Evolutionary conservation across 2,329 filamentous ascomycete genomes (phyloP).

Genomic region (Dryadomyces quercivorus): DNA sequence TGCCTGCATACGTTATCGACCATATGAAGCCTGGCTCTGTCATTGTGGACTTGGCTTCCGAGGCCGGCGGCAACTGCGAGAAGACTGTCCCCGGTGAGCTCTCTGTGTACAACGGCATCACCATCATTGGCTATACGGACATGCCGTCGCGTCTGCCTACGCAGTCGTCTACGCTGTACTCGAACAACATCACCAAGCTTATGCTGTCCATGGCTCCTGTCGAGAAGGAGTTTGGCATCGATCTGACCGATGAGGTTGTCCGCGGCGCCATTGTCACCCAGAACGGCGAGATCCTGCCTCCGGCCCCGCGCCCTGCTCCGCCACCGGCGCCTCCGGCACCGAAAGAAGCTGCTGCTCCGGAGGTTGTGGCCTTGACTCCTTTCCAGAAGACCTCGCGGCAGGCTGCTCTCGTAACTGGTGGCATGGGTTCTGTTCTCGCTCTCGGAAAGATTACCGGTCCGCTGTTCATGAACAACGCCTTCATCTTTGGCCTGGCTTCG

Average conservation of each 20-base stretch:
- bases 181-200: constrained; percentile 87
- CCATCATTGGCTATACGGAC: constrained; percentile 81
- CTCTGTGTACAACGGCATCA: constrained; percentile 61
- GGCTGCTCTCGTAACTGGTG: constrained; percentile 61
- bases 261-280: constrained; percentile 74
- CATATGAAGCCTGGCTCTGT: constrained; percentile 87
- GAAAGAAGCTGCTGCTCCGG: constrained; percentile 43
- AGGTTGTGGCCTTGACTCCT: constrained; percentile 56
- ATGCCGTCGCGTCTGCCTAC: constrained; percentile 76
- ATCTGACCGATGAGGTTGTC: constrained; percentile 74
- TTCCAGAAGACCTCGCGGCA: constrained; percentile 72
- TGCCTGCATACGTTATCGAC: constrained; percentile 66
- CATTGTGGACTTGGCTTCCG: constrained; percentile 76
- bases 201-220: constrained; percentile 69
- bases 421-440: constrained; percentile 63
- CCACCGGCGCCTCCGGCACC: constrained; percentile 41
- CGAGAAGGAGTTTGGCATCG: constrained; percentile 68
- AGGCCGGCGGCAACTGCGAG: constrained; percentile 81
- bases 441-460: constrained; percentile 73
- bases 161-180: constrained; percentile 81
- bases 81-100: constrained; percentile 65
- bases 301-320: constrained; percentile 56
- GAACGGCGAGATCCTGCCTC: constrained; percentile 63
- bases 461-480: constrained; percentile 77
- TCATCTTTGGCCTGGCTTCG: constrained; percentile 73